Base-by-base conservation (phyloP, 495 filamentous ascomycete genomes). In the Terfezia boudieri region DNA sequence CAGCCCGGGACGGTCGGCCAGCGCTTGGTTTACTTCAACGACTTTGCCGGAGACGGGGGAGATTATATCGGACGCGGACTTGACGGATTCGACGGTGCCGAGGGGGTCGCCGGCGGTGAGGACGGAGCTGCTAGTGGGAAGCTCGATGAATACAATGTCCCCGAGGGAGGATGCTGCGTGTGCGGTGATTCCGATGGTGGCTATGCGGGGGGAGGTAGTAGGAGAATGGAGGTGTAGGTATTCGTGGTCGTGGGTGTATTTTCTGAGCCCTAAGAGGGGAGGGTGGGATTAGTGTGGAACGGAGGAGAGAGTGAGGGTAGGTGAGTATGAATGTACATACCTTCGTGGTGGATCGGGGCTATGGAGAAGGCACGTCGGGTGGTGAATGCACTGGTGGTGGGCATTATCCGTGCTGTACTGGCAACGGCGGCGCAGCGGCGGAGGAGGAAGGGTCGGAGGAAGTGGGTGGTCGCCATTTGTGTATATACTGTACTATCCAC, bases 101-200 rank as follows among this genome's bases (percentile, higher is more conserved):
- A 94, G 80, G 55, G 82, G 69, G 64, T 93, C 86, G 58, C 85
- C 85, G 36, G 75, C 75, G 35, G 61, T 59, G 38, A 92, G 73
- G 20, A 2, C 1, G 20, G 20, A 20, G 20, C 2, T 20, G 20
- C 20, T 0, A 20, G 20, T 69, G 37, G 88, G 88, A 43, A 95
- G 82, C 75, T 98, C 90, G 59, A 96, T 86, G 72, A 79, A 98
- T 65, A 98, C 88, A 53, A 96, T 86, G 67, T 98, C 90, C 60
- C 90, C 90, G 55, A 98, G 82, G 53, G 81, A 77, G 58, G 87
- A 72, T 59, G 92, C 84, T 36, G 90, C 90, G 72, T 94, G 94
- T 56, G 77, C 71, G 56, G 86, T 87, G 67, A 98, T 92, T 53
- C 90, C 90, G 65, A 96, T 74, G 50, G 78, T 83, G 61, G 76